These are phyloP conservation scores for Lepiota subincarnata DNA, from an alignment of 768 basidiomycete species.

Conservation along the genomic window DNA sequence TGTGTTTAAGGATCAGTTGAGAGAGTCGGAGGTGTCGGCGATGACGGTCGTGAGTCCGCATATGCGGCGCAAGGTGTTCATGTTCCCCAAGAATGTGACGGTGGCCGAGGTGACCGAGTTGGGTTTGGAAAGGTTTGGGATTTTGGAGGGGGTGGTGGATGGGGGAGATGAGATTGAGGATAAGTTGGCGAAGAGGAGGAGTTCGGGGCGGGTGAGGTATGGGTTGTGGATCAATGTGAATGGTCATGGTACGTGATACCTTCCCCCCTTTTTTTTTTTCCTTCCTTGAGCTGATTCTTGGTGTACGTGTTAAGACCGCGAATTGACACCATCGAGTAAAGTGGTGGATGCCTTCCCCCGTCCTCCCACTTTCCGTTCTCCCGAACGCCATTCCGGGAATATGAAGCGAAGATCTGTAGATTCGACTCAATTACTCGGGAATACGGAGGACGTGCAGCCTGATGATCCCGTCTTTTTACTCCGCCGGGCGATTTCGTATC, in stretches of 20 bases:
- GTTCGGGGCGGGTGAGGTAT: conserved; percentile 77
- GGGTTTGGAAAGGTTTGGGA: conserved; percentile 90
- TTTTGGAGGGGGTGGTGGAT: conserved; percentile 95
- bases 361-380: conserved; percentile 47
- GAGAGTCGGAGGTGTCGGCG: conserved; percentile 42
- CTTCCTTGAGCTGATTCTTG: conserved; percentile 7
- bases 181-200: conserved; percentile 77
- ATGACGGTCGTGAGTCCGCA: conserved; percentile 55
- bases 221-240: conserved; percentile 63
- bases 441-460: conserved; percentile 65
- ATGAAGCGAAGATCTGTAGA: conserved; percentile 87
- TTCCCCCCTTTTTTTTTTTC: conserved; percentile 3
- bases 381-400: conserved; percentile 55
- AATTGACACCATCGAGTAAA: conserved; percentile 75
- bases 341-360: conserved; percentile 79
- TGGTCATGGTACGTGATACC: conserved; percentile 61
- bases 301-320: conserved; percentile 53
- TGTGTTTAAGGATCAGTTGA: conserved; percentile 75
- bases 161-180: conserved; percentile 98
- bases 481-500: conserved; percentile 75
- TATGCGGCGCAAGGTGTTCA: conserved; percentile 76
- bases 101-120: conserved; percentile 96
- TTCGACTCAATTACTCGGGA: conserved; percentile 66
- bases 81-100: conserved; percentile 91
- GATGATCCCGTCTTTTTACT: conserved; percentile 91